Conservation (phyloP, 2,329 filamentous ascomycete species). For the Leptographium galeiforme region DNA sequence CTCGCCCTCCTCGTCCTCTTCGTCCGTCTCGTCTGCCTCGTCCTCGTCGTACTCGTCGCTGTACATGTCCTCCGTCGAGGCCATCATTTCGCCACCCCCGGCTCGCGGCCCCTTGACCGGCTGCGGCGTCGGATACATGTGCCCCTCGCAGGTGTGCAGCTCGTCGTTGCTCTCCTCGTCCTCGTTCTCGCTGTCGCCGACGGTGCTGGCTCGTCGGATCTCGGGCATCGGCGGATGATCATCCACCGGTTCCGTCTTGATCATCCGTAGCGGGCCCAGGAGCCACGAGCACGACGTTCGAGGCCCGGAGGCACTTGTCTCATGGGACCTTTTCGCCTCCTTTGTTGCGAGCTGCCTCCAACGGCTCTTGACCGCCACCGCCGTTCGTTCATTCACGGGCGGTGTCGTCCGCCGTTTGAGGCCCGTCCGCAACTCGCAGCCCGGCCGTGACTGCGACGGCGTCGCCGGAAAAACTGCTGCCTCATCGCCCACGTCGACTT, state of each 20-base stretch:
- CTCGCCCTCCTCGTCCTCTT: neutral
- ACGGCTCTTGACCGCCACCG: neutral
- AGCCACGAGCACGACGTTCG: neutral
- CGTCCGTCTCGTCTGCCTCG: neutral
- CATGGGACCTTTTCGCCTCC: neutral
- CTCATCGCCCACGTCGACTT: neutral
- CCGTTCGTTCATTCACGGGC: neutral
- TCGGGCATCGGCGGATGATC: neutral
- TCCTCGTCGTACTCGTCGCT: neutral
- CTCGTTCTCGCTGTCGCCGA: neutral
- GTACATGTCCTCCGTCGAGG: neutral
- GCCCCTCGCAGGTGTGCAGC: neutral
- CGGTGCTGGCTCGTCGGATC: neutral
- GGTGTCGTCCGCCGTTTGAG: conserved; percentile 2
- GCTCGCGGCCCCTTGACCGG: neutral
- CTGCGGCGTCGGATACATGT: neutral
- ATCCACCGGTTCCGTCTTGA: neutral
- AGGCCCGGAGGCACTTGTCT: neutral
- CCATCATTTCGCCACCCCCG: neutral
- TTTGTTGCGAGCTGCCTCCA: conserved; percentile 1
- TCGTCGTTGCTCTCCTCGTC: neutral
- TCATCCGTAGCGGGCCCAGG: neutral
- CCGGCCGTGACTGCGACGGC: neutral
- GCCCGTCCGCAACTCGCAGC: neutral
- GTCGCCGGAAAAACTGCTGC: neutral